A percentile compares a stretch with the other conserved stretches of the same genome.
Conservation (phyloP, 768 basidiomycete genomes). For the Pleurotus djamor region DNA sequence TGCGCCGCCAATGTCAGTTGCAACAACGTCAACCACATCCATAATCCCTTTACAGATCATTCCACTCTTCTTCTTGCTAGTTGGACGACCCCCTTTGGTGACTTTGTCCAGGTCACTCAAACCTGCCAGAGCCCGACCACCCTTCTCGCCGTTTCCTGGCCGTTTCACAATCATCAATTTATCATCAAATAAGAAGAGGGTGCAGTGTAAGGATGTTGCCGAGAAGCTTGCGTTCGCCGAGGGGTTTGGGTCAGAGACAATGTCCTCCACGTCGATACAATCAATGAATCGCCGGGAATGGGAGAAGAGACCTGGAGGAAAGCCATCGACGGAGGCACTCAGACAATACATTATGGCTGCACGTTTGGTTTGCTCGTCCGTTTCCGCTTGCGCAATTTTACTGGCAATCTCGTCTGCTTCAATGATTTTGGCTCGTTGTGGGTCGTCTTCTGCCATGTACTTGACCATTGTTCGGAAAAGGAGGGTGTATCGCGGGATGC, state of each 20-base stretch:
- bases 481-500: conserved; percentile 92
- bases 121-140: conserved; percentile 68
- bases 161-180: conserved; percentile 91
- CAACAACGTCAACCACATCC: conserved; percentile 81
- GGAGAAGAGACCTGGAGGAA: conserved; percentile 89
- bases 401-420: conserved; percentile 89
- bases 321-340: conserved; percentile 81
- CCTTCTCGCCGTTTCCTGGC: conserved; percentile 71
- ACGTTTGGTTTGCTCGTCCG: conserved; percentile 88
- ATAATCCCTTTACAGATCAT: conserved; percentile 85
- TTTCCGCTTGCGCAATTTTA: conserved; percentile 88
- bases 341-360: conserved; percentile 88
- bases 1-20: conserved; percentile 81
- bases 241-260: conserved; percentile 47
- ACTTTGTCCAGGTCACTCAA: conserved; percentile 78
- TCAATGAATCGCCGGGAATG: conserved; percentile 87
- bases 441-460: conserved; percentile 76
- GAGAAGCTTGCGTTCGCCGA: conserved; percentile 35
- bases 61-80: conserved; percentile 71
- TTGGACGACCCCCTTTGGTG: conserved; percentile 58
- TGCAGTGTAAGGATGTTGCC: conserved; percentile 67
- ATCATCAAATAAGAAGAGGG: conserved; percentile 92
- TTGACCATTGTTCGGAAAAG: conserved; percentile 93
- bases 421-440: conserved; percentile 72
- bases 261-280: conserved; percentile 91